Evolutionary conservation across 2,329 filamentous ascomycete genomes (phyloP).

Genomic region (Parascedosporium putredinis): DNA sequence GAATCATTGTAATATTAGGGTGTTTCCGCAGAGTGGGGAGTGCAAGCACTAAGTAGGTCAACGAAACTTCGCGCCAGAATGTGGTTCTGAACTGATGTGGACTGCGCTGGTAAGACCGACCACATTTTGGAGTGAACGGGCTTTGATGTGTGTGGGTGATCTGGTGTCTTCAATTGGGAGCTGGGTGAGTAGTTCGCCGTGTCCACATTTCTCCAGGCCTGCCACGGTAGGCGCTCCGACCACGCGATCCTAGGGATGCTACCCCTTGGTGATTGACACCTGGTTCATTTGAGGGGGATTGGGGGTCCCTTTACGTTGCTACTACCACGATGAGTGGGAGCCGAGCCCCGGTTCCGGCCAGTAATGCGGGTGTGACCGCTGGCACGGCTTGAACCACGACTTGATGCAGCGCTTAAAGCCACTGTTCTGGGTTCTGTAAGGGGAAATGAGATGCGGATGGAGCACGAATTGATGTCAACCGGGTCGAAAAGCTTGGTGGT

Average conservation of each 20-base stretch:
- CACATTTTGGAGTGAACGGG: no score
- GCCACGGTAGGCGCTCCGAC: background rate
- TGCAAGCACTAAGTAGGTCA: no score
- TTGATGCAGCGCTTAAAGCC: constrained; percentile 24
- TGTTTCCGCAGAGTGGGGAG: no score
- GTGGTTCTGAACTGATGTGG: no score
- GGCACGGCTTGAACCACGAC: constrained; percentile 20
- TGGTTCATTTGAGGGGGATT: constrained; percentile 17
- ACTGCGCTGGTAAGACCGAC: no score
- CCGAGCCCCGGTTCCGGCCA: constrained; percentile 20
- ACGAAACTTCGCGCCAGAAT: no score
- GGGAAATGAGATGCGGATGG: constrained; percentile 31
- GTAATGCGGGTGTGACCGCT: constrained; percentile 15
- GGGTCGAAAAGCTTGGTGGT: constrained; percentile 26
- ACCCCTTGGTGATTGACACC: constrained; percentile 1
- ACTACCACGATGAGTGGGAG: constrained; percentile 16
- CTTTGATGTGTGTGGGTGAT: no score
- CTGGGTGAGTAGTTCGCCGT: constrained; percentile 1
- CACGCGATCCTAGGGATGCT: constrained; percentile 12
- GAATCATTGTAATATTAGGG: no score
- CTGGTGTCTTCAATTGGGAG: no score
- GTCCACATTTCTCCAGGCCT: constrained; percentile 5
- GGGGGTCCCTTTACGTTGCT: constrained; percentile 24
- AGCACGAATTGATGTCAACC: constrained; percentile 17
- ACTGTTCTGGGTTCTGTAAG: constrained; percentile 23